Base-by-base conservation (phyloP, 345 rosid genomes). In the Euphorbia lathyris region DNA sequence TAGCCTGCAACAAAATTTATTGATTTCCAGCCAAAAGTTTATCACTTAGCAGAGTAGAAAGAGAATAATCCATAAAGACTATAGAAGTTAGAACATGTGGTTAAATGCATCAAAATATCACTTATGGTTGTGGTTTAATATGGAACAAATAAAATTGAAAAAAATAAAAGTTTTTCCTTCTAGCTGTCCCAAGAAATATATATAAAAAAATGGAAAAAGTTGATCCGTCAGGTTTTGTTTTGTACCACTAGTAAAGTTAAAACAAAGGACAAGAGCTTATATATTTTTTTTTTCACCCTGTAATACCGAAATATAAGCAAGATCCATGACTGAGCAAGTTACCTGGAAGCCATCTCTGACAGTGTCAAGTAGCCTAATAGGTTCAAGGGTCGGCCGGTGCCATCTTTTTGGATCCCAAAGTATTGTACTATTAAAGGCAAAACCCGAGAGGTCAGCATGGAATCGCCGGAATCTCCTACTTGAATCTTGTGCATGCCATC, bases 401-500 rank as follows among this genome's bases (percentile, higher is more conserved):
- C 93, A 88, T 70, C 74, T 71, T 70, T 85, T 83, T 20, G 82
- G 84, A 82, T 83, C 90, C 93, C 90, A 86, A 34, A 88, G 82
- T 32, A 85, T 82, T 68, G 87, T 77, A 72, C 90, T 86, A 52
- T 88, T 88, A 72, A 85, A 88, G 72, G 93, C 90, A 71, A 88
- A 86, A 55, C 93, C 93, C 0, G 81, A 65, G 72, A 83, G 69
- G 51, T 80, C 86, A 51, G 84, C 82, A 76, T 83, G 83, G 82
- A 88, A 88, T 79, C 93, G 83, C 45, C 77, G 69, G 56, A 70
- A 77, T 77, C 83, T 76, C 72, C 27, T 51, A 22, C 36, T 76
- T 43, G 60, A 57, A 47, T 74, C 74, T 65, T 73, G 72, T 59
- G 72, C 68, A 72, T 86, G 87, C 93, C 90, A 88, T 55, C 93